phyloP scores from a whole-genome alignment of 2,329 filamentous ascomycete species.

The Cladophialophora psammophila region DNA sequence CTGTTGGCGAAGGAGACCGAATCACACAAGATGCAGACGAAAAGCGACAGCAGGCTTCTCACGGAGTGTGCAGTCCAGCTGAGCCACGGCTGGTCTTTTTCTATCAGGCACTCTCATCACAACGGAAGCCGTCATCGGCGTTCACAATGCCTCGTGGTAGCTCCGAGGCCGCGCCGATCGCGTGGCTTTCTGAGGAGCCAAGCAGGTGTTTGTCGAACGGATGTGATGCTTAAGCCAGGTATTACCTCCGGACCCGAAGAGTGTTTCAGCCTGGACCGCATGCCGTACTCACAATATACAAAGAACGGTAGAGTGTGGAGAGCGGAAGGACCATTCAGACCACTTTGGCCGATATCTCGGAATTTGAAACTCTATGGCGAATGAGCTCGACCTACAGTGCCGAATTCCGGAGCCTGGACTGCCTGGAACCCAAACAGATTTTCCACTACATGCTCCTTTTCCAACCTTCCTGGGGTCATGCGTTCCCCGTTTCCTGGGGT shows the following conservation, averaged over 20 bases:
- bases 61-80: neutral
- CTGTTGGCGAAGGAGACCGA: neutral
- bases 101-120: neutral
- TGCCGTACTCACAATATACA: too few species aligned
- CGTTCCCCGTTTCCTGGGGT: neutral
- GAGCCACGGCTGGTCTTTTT: neutral
- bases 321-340: neutral
- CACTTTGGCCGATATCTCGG: constrained; percentile 9
- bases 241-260: too few species aligned
- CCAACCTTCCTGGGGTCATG: neutral
- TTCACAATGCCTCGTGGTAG: too few species aligned
- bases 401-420: constrained; percentile 4
- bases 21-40: neutral
- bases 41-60: neutral
- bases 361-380: neutral
- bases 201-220: too few species aligned
- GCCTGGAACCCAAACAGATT: neutral
- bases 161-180: too few species aligned
- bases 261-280: too few species aligned
- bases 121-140: too few species aligned
- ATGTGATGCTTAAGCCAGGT: too few species aligned
- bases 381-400: neutral
- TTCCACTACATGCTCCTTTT: neutral
- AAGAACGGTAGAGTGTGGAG: neutral
- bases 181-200: too few species aligned